phyloP scores from a whole-genome alignment of 495 filamentous ascomycete species.

The Aspergillus campestris region DNA sequence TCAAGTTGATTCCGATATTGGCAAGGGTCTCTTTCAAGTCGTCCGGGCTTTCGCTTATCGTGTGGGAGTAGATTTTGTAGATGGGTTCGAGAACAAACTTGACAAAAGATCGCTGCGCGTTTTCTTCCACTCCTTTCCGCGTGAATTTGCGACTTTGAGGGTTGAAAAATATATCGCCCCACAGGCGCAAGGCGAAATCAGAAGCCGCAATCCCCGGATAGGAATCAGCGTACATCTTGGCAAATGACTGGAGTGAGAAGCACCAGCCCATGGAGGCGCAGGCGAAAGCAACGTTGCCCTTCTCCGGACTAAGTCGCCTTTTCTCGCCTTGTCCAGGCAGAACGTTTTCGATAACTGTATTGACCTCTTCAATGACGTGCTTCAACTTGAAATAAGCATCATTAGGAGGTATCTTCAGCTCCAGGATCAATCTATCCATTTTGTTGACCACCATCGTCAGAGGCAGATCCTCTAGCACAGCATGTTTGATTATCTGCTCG shows the following conservation, averaged over 20 bases:
- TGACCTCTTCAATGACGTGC: slow-evolving; percentile 95
- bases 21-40: slow-evolving; percentile 75
- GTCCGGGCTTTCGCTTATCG: slow-evolving; percentile 82
- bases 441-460: slow-evolving; percentile 92
- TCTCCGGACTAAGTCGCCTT: slow-evolving; percentile 83
- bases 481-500: slow-evolving; percentile 93
- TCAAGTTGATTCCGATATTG: slow-evolving; percentile 73
- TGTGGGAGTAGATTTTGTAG: slow-evolving; percentile 96
- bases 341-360: slow-evolving; percentile 84
- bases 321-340: slow-evolving; percentile 75
- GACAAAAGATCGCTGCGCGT: slow-evolving; percentile 79
- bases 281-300: slow-evolving; percentile 93
- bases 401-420: slow-evolving; percentile 87
- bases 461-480: slow-evolving; percentile 81
- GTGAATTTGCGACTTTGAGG: slow-evolving; percentile 83
- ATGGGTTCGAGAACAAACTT: slow-evolving; percentile 94
- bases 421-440: slow-evolving; percentile 89
- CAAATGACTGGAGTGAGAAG: slow-evolving; percentile 87
- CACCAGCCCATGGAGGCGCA: slow-evolving; percentile 93
- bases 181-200: slow-evolving; percentile 75
- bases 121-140: slow-evolving; percentile 72
- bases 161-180: slow-evolving; percentile 97
- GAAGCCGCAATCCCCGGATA: slow-evolving; percentile 70
- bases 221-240: slow-evolving; percentile 89
- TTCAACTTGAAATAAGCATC: slow-evolving; percentile 99